These are phyloP conservation scores for Rhytidhysteron rufulum DNA, from an alignment of 2,329 filamentous ascomycete species.

Conservation along the genomic window DNA sequence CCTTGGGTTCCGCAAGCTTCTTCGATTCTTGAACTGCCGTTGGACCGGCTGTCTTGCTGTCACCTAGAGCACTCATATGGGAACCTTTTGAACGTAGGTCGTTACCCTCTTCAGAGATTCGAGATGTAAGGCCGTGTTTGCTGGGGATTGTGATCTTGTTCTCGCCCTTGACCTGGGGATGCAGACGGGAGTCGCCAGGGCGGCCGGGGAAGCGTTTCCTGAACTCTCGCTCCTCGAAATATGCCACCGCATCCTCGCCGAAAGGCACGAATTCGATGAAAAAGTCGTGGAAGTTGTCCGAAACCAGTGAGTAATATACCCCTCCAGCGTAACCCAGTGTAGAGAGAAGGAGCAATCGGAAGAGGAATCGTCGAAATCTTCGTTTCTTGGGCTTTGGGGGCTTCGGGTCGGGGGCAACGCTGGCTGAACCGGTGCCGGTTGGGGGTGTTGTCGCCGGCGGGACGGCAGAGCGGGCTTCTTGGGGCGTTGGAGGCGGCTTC, in stretches of 20 bases:
- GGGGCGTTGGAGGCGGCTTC: constrained; percentile 42
- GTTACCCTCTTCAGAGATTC: constrained; percentile 59
- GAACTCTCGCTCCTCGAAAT: constrained; percentile 94
- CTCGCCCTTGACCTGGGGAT: constrained; percentile 51
- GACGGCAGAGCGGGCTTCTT: constrained; percentile 29
- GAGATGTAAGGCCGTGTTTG: constrained; percentile 81
- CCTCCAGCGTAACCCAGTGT: constrained; percentile 79
- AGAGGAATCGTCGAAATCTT: constrained; percentile 71
- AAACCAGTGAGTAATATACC: constrained; percentile 87
- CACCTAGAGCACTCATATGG: constrained; percentile 59
- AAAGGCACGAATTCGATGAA: constrained; percentile 97
- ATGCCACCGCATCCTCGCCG: constrained; percentile 89
- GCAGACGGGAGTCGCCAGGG: constrained; percentile 35
- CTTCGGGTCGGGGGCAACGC: constrained; percentile 38
- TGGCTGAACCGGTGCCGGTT: constrained; percentile 41
- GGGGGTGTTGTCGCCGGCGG: constrained; percentile 35
- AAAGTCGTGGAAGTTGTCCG: constrained; percentile 98
- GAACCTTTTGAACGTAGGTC: constrained; percentile 46
- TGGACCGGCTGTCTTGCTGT: constrained; percentile 42
- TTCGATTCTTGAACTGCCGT: constrained; percentile 10
- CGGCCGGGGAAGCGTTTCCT: constrained; percentile 70
- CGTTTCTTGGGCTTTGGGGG: constrained; percentile 61
- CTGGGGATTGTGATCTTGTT: constrained; percentile 78
- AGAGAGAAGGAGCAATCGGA: constrained; percentile 72
- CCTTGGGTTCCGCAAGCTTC: constrained; percentile 23